Conservation (phyloP, 2,329 filamentous ascomycete species). For the Sphaerulina populicola region DNA sequence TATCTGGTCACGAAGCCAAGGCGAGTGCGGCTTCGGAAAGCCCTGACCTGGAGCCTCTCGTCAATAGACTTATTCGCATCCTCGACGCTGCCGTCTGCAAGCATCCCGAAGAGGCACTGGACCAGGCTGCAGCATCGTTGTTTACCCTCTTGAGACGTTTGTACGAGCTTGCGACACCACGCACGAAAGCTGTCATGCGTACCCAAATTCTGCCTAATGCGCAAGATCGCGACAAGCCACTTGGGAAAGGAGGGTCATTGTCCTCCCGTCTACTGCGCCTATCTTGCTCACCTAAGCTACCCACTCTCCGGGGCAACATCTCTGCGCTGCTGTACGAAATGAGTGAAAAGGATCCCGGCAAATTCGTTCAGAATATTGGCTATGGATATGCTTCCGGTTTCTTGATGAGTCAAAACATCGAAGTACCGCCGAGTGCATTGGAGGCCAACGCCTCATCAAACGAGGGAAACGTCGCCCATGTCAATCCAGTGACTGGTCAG, state of each 20-base stretch:
- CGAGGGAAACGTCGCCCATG: constrained; percentile 22
- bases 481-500: constrained; percentile 87
- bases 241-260: constrained; percentile 67
- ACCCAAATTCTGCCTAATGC: constrained; percentile 64
- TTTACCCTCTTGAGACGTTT: constrained; percentile 64
- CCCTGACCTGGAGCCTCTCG: constrained; percentile 50
- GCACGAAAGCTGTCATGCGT: constrained; percentile 56
- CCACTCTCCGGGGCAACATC: constrained; percentile 64
- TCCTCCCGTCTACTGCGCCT: constrained; percentile 69
- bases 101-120: constrained; percentile 63
- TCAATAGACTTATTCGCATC: constrained; percentile 59
- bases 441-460: constrained; percentile 43
- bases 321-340: constrained; percentile 78
- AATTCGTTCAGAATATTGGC: constrained; percentile 82
- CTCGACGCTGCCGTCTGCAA: constrained; percentile 57
- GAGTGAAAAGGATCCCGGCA: constrained; percentile 68
- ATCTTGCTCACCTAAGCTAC: constrained; percentile 63
- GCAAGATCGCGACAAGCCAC: constrained; percentile 64
- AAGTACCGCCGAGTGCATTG: constrained; percentile 59
- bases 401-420: constrained; percentile 73
- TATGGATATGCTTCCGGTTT: constrained; percentile 92
- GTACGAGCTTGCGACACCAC: constrained; percentile 59
- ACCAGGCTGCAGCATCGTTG: constrained; percentile 51
- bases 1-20: constrained; percentile 16
- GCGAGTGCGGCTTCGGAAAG: constrained; percentile 58